Base-by-base conservation (phyloP, 139 green algal genomes). In the Microglena sp. region DNA sequence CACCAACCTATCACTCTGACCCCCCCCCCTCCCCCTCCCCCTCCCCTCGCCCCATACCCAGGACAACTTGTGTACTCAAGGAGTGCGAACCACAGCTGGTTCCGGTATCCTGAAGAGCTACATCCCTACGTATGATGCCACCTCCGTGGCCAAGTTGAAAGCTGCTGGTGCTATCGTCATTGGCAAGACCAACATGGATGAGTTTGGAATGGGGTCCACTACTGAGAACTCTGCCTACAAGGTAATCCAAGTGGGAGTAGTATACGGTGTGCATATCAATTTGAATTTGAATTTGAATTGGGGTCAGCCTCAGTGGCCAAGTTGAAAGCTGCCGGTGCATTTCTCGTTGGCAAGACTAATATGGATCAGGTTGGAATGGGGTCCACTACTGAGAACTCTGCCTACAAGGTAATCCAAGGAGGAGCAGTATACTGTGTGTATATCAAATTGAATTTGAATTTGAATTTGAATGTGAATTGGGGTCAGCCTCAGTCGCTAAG, bases 291-390 rank as follows among this genome's bases (percentile, higher is more conserved):
- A n/a, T n/a, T n/a, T n/a, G n/a, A n/a, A n/a, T n/a, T n/a, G n/a
- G n/a, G n/a, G n/a, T n/a, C n/a, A n/a, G n/a, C 87, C 5, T 74
- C 75, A 1, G 84, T 93, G 5, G 73, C 75, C 0, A 76, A 77
- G 22, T 64, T 99, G 60, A 60, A 63, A 1, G 62, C 57, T 5
- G 90, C 85, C 28, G 93, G 93, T 0, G 89, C 86, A 1, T 64
- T 98, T 21, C 50, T 98, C 18, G 26, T 99, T 29, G 94, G 94
- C 29, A 99, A 99, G 75, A 95, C 88, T 15, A 99, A 98, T 81
- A 84, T 94, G 80, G 94, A 99, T 55, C 89, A 96, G 68, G 99
- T 99, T 70, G 92, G 91, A 54, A 99, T 99, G 94, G 94, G 94
- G 45, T 91, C 73, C 80, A 90, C 75, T 21, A 97, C 88, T 2